phyloP scores from a whole-genome alignment of 2,329 filamentous ascomycete genomes.

The Microdochium bolleyi region DNA sequence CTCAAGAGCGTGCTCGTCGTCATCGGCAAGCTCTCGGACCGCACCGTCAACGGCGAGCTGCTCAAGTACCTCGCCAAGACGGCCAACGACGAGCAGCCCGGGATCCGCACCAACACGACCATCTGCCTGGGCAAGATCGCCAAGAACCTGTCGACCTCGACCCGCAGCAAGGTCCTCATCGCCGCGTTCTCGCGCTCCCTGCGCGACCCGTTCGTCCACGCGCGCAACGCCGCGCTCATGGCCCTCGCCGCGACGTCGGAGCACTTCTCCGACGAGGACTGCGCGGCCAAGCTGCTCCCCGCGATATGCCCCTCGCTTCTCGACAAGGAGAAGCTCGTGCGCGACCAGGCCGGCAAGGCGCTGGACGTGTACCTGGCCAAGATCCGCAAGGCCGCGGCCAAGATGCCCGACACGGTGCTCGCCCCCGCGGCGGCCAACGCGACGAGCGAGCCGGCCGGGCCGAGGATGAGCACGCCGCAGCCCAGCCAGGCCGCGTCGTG shows the following conservation, averaged over 20 bases:
- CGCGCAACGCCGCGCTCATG: slow-evolving; percentile 80
- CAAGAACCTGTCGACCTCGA: slow-evolving; percentile 71
- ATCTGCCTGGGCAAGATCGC: slow-evolving; percentile 97
- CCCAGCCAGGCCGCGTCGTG: slow-evolving; percentile 55
- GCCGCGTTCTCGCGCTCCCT: slow-evolving; percentile 87
- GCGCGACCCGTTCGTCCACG: slow-evolving; percentile 90
- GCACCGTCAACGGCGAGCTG: slow-evolving; percentile 88
- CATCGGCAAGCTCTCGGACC: slow-evolving; percentile 82
- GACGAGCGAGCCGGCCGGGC: slow-evolving; percentile 38
- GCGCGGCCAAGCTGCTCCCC: slow-evolving; percentile 74
- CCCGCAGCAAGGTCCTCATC: slow-evolving; percentile 81
- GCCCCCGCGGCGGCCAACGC: slow-evolving; percentile 48
- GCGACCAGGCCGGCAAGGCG: slow-evolving; percentile 85
- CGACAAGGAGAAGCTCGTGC: slow-evolving; percentile 91
- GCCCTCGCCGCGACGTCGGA: slow-evolving; percentile 81
- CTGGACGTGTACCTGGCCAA: slow-evolving; percentile 79
- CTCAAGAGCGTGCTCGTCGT: slow-evolving; percentile 88
- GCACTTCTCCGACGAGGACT: slow-evolving; percentile 83
- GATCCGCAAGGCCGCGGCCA: slow-evolving; percentile 66
- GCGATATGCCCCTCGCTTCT: slow-evolving; percentile 76
- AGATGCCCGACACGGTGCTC: slow-evolving; percentile 73
- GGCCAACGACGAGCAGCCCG: slow-evolving; percentile 94
- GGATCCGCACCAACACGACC: slow-evolving; percentile 95
- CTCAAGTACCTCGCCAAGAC: slow-evolving; percentile 88
- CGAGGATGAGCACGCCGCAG: slow-evolving; percentile 75